Percentiles rank a stretch among this genome's conserved stretches.
Conservation (phyloP, 208 protist genomes). For the Porcisia hertigi region DNA sequence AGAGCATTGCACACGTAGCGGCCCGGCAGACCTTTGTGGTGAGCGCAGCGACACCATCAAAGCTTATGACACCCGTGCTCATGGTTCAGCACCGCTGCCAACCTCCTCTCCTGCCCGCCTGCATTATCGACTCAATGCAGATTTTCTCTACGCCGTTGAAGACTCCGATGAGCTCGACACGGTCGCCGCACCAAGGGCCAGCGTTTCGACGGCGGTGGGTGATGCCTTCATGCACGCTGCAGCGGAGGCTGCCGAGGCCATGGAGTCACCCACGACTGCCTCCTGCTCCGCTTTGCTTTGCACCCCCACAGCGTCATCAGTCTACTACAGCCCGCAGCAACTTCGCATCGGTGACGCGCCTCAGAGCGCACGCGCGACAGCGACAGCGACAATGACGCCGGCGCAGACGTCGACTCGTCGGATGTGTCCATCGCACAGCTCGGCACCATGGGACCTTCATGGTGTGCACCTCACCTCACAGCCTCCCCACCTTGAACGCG, state of each 20-base stretch:
- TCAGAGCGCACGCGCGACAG: background rate
- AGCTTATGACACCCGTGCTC: background rate
- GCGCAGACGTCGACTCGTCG: background rate
- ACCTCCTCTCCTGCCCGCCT: slow-evolving; percentile 10
- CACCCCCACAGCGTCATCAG: slow-evolving; percentile 4
- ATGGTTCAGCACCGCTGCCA: background rate
- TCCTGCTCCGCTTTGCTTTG: background rate
- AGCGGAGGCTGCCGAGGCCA: background rate
- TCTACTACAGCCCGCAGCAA: slow-evolving; percentile 31
- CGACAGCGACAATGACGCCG: slow-evolving; percentile 7
- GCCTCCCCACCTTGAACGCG: background rate
- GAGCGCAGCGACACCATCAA: background rate
- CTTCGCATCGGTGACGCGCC: background rate
- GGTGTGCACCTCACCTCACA: background rate
- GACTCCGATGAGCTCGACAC: background rate
- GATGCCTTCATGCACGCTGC: background rate
- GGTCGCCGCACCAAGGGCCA: background rate
- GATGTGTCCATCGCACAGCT: background rate
- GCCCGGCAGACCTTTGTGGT: background rate
- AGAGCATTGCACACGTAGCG: background rate
- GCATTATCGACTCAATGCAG: slow-evolving; percentile 15
- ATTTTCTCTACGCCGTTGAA: slow-evolving; percentile 29
- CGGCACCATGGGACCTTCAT: background rate
- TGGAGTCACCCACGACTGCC: background rate
- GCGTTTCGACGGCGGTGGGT: background rate